A percentile compares a stretch with the other conserved stretches of the same genome.
These are phyloP conservation scores for Leccinum solheimii DNA, from an alignment of 1,284 basidiomycete species.

Conservation along the genomic window DNA sequence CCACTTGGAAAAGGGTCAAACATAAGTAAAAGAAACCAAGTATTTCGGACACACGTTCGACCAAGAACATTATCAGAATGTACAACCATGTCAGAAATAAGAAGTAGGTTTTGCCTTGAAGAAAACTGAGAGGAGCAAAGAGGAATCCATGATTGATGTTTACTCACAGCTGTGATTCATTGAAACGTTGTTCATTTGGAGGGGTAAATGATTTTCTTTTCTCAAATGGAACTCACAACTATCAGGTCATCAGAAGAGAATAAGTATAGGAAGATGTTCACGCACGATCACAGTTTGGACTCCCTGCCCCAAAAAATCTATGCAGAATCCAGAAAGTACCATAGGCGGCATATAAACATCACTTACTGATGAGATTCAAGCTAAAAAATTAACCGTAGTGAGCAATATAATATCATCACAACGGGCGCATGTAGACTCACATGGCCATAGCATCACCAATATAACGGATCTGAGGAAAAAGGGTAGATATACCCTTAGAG, in stretches of 20 bases:
- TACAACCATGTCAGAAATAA: conserved; percentile 1
- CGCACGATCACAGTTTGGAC: not conserved
- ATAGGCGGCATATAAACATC: not conserved
- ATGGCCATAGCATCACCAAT: not conserved
- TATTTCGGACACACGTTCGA: conserved; percentile 14
- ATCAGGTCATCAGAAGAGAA: not conserved
- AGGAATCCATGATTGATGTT: not conserved
- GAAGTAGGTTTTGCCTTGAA: conserved; percentile 13
- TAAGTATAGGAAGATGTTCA: not conserved
- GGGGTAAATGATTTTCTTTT: too few relatives aligned
- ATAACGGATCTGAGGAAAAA: not conserved
- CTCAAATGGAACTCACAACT: not conserved
- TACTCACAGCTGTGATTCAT: not conserved
- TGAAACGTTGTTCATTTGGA: not conserved
- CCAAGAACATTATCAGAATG: conserved; percentile 4
- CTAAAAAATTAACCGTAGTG: not conserved
- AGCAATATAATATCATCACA: not conserved
- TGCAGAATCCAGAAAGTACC: not conserved
- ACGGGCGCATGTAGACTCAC: not conserved
- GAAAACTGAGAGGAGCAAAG: not conserved
- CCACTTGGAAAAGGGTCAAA: conserved; percentile 11
- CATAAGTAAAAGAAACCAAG: not conserved
- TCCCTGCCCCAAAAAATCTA: not conserved
- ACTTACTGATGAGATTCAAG: not conserved
- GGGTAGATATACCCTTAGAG: not conserved